Evolutionary conservation across 2,329 filamentous ascomycete species (phyloP).

Genomic region (Sarocladium oryzae): DNA sequence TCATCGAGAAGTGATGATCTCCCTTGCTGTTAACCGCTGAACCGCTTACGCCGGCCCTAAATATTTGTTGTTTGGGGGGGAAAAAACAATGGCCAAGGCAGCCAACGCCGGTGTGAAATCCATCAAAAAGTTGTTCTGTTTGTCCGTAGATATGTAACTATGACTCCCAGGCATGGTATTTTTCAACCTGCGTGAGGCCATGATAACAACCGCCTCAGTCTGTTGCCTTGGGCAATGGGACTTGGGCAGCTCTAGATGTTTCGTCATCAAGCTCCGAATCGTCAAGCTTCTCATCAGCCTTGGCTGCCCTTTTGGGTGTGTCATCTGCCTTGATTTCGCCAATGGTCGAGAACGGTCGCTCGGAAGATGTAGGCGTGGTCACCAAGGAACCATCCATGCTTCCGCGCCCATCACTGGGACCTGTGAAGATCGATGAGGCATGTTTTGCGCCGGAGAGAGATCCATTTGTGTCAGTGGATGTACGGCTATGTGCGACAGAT

Average conservation of each 20-base stretch:
- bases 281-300: slow-evolving; percentile 15
- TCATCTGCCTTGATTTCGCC: slow-evolving; percentile 25
- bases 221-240: background rate
- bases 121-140: background rate
- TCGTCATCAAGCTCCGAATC: no score
- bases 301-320: slow-evolving; percentile 22
- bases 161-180: background rate
- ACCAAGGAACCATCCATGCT: slow-evolving; percentile 31
- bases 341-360: slow-evolving; percentile 25
- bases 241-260: background rate
- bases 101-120: slow-evolving; percentile 1
- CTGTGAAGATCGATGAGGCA: slow-evolving; percentile 31
- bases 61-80: background rate
- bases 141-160: background rate
- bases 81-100: background rate
- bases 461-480: slow-evolving; percentile 4
- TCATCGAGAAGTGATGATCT: no score
- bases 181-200: background rate
- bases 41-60: background rate
- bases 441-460: slow-evolving; percentile 25
- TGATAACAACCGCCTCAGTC: background rate
- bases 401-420: slow-evolving; percentile 30
- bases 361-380: slow-evolving; percentile 33
- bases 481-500: background rate
- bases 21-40: background rate